Evolutionary conservation across 2,329 filamentous ascomycete genomes (phyloP), one percentile per base, ranked within the genome.

Genomic region (Talaromyces funiculosus): DNA sequence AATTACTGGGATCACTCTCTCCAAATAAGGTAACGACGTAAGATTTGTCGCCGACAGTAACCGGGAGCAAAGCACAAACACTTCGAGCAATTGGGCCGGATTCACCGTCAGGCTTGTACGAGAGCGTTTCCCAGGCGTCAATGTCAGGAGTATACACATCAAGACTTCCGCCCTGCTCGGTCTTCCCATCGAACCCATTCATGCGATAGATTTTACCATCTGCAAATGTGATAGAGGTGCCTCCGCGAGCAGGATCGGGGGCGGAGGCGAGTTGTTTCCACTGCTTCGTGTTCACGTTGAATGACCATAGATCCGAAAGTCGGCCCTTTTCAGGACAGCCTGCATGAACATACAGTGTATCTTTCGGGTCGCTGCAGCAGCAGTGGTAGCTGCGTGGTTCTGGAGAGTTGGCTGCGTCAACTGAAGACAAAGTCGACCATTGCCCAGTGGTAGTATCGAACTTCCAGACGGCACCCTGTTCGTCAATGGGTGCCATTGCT

Each of bases 241-340:
- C 90, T 22, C 86, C 86, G 53, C 90, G 81, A 0, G 83, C 77
- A 7, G 86, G 83, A 0, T 82, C 86, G 0, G 89, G 89, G 0
- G 89, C 90, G 7, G 83, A 73, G 0, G 87, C 81, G 14, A 90
- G 79, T 68, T 87, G 80, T 40, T 80, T 84, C 91, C 91, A 96
- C 1, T 80, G 78, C 57, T 80, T 78, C 7, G 80, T 80, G 53
- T 77, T 78, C 24, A 93, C 74, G 68, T 88, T 85, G 70, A 95
- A 95, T 0, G 85, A 84, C 91, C 91, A 96, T 5, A 92, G 74
- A 69, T 96, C 91, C 10, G 79, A 78, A 3, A 89, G 78, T 3
- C 85, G 78, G 10, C 85, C 88, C 29, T 77, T 81, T 5, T 83
- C 81, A 0, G 89, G 81, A 67, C 86, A 89, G 3, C 91, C 90